phyloP scores from a whole-genome alignment of 345 rosid genomes.

The Firmiana major region DNA sequence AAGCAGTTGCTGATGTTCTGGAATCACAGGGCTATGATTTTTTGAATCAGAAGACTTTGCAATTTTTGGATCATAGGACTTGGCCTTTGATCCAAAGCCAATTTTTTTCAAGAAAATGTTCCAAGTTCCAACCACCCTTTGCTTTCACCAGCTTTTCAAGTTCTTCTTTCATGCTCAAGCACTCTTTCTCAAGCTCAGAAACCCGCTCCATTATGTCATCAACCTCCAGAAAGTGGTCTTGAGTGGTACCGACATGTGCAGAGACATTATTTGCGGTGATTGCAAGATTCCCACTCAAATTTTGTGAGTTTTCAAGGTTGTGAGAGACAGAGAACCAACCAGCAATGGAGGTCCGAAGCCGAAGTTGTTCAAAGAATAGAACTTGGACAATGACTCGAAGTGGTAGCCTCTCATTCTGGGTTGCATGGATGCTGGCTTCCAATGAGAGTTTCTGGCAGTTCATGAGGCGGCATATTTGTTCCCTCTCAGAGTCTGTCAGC shows the following conservation, averaged over 20 bases:
- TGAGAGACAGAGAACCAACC: constrained; percentile 71
- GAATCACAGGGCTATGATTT: constrained; percentile 18
- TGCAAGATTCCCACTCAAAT: constrained; percentile 39
- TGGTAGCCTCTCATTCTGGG: constrained; percentile 91
- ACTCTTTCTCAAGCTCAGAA: constrained; percentile 72
- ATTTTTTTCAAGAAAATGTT: constrained; percentile 51
- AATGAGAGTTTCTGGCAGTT: constrained; percentile 87
- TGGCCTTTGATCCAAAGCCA: constrained; percentile 36
- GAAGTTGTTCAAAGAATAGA: constrained; percentile 83
- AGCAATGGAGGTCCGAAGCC: constrained; percentile 70
- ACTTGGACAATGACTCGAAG: constrained; percentile 84
- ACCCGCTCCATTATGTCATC: constrained; percentile 66
- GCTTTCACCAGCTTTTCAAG: constrained; percentile 66
- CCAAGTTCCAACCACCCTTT: constrained; percentile 63
- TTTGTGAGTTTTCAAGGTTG: constrained; percentile 39
- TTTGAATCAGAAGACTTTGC: constrained; percentile 20
- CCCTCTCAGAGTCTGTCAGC: constrained; percentile 77
- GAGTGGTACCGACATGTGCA: constrained; percentile 12
- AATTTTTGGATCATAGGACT: constrained; percentile 21
- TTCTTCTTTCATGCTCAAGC: constrained; percentile 66
- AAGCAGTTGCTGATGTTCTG: constrained; percentile 15
- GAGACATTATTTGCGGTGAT: constrained; percentile 34
- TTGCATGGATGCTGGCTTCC: constrained; percentile 90
- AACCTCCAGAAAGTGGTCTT: constrained; percentile 29
- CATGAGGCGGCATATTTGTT: constrained; percentile 69